A percentile compares a stretch with the other conserved stretches of the same genome.
Evolutionary conservation across 192 early-diverging fungal species (phyloP).

Genomic region (Dispira parvispora): DNA sequence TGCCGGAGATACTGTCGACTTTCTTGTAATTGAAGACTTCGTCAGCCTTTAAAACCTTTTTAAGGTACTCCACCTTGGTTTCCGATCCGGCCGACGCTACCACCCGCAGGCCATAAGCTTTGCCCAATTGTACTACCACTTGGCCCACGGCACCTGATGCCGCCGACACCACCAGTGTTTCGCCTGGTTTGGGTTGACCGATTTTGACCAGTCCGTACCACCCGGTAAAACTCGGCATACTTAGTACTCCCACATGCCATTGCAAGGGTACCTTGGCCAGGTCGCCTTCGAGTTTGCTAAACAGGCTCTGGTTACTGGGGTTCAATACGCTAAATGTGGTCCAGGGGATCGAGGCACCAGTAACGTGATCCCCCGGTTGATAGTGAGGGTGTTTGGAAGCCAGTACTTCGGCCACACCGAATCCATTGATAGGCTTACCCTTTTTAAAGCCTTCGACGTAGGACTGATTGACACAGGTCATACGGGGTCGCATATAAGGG

Average conservation of each 20-base stretch:
- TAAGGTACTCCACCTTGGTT: constrained; percentile 60
- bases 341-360: constrained; percentile 35
- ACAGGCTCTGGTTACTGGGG: constrained; percentile 14
- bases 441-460: constrained; percentile 32
- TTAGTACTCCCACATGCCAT: constrained; percentile 45
- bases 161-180: constrained; percentile 67
- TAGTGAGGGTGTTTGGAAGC: constrained; percentile 40
- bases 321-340: constrained; percentile 33
- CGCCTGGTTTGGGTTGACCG: constrained; percentile 59
- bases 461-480: constrained; percentile 27
- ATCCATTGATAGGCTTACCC: constrained; percentile 41
- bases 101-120: constrained; percentile 55
- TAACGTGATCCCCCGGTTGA: constrained; percentile 43
- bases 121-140: constrained; percentile 69
- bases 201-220: constrained; percentile 43
- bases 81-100: constrained; percentile 72
- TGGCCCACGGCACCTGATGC: constrained; percentile 70
- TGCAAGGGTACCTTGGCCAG: constrained; percentile 30
- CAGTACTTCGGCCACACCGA: constrained; percentile 44
- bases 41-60: constrained; percentile 52
- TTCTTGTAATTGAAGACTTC: constrained; percentile 91
- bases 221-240: constrained; percentile 72
- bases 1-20: constrained; percentile 21
- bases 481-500: constrained; percentile 58
- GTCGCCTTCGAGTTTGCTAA: constrained; percentile 21